A percentile compares a stretch with the other conserved stretches of the same genome.
These are phyloP conservation scores for Vaccinium darrowii DNA, from an alignment of 148 eudicot species.

Conservation along the genomic window DNA sequence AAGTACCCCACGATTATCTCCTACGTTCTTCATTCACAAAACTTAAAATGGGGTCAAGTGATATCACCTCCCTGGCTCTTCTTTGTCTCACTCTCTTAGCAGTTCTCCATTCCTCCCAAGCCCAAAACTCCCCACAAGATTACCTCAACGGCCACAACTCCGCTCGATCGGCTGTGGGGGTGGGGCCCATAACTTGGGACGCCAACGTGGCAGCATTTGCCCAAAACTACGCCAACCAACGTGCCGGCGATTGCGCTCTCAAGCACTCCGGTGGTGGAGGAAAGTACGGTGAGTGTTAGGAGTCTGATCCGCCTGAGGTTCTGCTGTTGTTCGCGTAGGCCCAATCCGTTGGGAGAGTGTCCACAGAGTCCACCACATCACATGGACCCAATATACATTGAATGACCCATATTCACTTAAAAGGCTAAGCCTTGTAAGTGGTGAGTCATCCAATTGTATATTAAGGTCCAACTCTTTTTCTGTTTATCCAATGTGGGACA, in stretches of 20 bases:
- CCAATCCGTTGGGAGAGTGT: no score
- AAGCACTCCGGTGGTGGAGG: neutral
- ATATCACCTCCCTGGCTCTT: neutral
- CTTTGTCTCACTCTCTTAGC: neutral
- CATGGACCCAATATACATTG: no score
- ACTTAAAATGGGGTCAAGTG: neutral
- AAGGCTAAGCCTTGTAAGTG: no score
- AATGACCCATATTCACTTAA: no score
- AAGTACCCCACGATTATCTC: neutral
- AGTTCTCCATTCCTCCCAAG: neutral
- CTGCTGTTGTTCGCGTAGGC: no score
- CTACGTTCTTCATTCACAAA: no score
- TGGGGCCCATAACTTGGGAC: slow-evolving; percentile 24
- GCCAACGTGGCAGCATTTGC: slow-evolving; percentile 22
- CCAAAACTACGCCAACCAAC: slow-evolving; percentile 14
- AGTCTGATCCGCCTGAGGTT: no score
- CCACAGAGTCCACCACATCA: no score
- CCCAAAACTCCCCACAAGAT: neutral
- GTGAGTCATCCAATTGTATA: no score
- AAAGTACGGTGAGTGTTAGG: no score
- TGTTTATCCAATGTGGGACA: no score
- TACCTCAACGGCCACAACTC: neutral
- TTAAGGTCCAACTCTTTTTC: no score
- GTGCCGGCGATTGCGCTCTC: slow-evolving; percentile 14
- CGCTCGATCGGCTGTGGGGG: neutral